phyloP scores from a whole-genome alignment of 495 filamentous ascomycete genomes.

The Annulohypoxylon moriforme region DNA sequence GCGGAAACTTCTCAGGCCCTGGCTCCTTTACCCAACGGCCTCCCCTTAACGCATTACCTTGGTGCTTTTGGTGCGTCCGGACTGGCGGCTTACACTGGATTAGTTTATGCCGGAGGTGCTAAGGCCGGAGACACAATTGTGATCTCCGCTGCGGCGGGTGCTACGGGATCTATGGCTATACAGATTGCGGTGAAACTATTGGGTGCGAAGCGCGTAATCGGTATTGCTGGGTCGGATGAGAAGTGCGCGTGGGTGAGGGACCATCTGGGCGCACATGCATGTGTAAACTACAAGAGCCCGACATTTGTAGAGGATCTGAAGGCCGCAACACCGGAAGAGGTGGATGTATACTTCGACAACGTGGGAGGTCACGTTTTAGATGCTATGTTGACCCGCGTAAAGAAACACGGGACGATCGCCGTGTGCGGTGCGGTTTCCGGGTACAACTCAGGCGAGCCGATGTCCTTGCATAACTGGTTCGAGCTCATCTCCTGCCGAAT shows the following conservation, averaged over 20 bases:
- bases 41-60: constrained; percentile 60
- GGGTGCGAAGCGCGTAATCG: constrained; percentile 64
- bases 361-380: constrained; percentile 69
- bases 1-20: constrained; percentile 50
- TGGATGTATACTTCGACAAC: constrained; percentile 70
- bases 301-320: constrained; percentile 61
- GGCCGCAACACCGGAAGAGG: constrained; percentile 62
- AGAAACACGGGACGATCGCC: constrained; percentile 61
- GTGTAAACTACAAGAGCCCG: constrained; percentile 67
- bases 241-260: constrained; percentile 67
- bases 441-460: constrained; percentile 58
- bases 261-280: constrained; percentile 64
- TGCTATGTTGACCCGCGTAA: constrained; percentile 65
- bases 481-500: constrained; percentile 63
- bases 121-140: constrained; percentile 39
- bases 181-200: constrained; percentile 68
- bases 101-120: constrained; percentile 62
- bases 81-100: constrained; percentile 64
- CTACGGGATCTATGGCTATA: constrained; percentile 73
- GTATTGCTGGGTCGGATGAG: constrained; percentile 66
- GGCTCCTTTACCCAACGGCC: constrained; percentile 45
- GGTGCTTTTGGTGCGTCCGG: constrained; percentile 63
- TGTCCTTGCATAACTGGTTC: constrained; percentile 62
- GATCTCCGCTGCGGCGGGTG: constrained; percentile 55
- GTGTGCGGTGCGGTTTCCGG: constrained; percentile 64